phyloP scores from a whole-genome alignment of 1,284 basidiomycete genomes.

The Microbotryum violaceum region DNA sequence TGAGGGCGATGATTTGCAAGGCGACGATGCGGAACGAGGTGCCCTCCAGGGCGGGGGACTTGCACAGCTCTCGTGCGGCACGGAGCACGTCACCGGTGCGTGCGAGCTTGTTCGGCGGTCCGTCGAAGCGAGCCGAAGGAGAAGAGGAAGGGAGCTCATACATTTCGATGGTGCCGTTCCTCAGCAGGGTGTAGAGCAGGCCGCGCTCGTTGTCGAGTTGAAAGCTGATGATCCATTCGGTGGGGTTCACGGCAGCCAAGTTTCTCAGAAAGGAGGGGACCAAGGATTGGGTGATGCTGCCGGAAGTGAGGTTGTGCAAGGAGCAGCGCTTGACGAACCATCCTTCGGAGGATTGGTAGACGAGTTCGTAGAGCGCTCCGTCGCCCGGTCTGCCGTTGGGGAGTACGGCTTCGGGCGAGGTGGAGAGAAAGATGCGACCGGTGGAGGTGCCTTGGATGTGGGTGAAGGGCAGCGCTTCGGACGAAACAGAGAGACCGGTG shows the following conservation, averaged over 20 bases:
- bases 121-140: slow-evolving; percentile 18
- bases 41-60: background rate
- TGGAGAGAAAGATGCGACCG: slow-evolving; percentile 80
- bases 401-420: slow-evolving; percentile 34
- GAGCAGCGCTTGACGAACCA: slow-evolving; percentile 79
- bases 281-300: slow-evolving; percentile 33
- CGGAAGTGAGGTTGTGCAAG: slow-evolving; percentile 54
- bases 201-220: slow-evolving; percentile 58
- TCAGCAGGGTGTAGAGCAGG: slow-evolving; percentile 65
- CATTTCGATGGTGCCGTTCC: slow-evolving; percentile 61
- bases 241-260: slow-evolving; percentile 49
- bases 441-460: slow-evolving; percentile 68
- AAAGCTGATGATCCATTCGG: slow-evolving; percentile 53
- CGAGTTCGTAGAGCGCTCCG: slow-evolving; percentile 83
- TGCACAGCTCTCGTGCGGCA: slow-evolving; percentile 6
- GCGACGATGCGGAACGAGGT: slow-evolving; percentile 38
- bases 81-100: slow-evolving; percentile 20
- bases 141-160: slow-evolving; percentile 30
- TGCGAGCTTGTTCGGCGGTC: slow-evolving; percentile 14
- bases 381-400: slow-evolving; percentile 54
- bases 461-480: slow-evolving; percentile 64
- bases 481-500: slow-evolving; percentile 72
- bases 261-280: slow-evolving; percentile 37
- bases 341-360: slow-evolving; percentile 82
- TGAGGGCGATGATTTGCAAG: slow-evolving; percentile 39